phyloP scores from a whole-genome alignment of 805 yeast genomes.

The Starmerella tilneyi region DNA sequence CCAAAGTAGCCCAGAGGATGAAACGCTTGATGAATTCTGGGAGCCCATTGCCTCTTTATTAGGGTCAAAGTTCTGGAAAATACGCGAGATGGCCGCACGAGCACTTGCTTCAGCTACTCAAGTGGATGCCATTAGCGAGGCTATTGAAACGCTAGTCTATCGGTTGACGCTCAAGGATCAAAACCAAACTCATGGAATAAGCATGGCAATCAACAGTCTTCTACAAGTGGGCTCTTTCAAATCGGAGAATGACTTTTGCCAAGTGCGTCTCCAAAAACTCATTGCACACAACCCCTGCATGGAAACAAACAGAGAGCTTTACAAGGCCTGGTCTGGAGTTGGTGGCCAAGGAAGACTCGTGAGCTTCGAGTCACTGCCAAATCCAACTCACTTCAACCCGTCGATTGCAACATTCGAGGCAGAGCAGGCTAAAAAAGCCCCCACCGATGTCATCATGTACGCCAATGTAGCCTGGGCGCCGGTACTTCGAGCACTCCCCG shows the following conservation, averaged over 20 bases:
- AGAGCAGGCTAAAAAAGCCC: conserved; percentile 5
- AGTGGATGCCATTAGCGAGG: conserved; percentile 28
- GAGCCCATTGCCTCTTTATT: conserved; percentile 42
- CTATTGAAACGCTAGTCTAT: conserved; percentile 28
- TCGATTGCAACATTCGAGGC: conserved; percentile 21
- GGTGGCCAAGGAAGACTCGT: conserved; percentile 11
- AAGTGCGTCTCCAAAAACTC: neutral
- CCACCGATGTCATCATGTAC: neutral
- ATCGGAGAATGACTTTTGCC: neutral
- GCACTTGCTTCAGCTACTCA: conserved; percentile 43
- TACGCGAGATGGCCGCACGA: conserved; percentile 78
- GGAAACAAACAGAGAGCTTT: conserved; percentile 20
- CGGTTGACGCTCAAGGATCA: conserved; percentile 25
- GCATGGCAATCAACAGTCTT: conserved; percentile 10
- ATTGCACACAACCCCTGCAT: conserved; percentile 9
- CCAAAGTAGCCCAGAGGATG: conserved; percentile 47
- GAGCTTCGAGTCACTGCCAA: conserved; percentile 6
- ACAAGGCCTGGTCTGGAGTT: conserved; percentile 1
- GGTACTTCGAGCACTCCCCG: conserved; percentile 11
- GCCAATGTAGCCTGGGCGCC: conserved; percentile 10
- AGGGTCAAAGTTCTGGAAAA: conserved; percentile 57
- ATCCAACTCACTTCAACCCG: conserved; percentile 13
- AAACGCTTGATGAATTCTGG: conserved; percentile 41
- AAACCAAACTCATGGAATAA: conserved; percentile 51
- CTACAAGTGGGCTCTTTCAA: neutral